These are phyloP conservation scores for Thielaviopsis punctulata DNA, from an alignment of 2,329 filamentous ascomycete genomes.

Conservation along the genomic window DNA sequence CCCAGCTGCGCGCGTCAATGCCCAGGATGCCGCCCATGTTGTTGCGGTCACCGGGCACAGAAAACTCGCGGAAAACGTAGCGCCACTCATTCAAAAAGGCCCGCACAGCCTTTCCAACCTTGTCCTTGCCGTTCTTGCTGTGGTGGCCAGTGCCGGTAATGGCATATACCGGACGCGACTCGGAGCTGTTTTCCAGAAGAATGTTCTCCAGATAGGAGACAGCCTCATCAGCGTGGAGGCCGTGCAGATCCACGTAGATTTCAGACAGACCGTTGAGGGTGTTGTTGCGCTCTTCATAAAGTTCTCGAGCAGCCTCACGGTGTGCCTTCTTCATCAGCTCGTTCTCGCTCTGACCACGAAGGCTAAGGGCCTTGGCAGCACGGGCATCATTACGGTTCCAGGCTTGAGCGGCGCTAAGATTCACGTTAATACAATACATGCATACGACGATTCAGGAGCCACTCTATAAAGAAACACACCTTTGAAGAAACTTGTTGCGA, in stretches of 20 bases:
- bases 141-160: slow-evolving; percentile 96
- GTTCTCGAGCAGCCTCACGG: slow-evolving; percentile 73
- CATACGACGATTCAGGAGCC: too few species aligned
- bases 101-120: slow-evolving; percentile 86
- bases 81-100: slow-evolving; percentile 88
- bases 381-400: slow-evolving; percentile 97
- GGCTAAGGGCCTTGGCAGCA: slow-evolving; percentile 83
- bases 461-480: too few species aligned
- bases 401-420: slow-evolving; percentile 69
- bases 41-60: slow-evolving; percentile 79
- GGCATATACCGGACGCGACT: slow-evolving; percentile 67
- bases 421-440: neutral
- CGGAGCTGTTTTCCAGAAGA: slow-evolving; percentile 62
- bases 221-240: slow-evolving; percentile 95
- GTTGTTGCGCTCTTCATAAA: slow-evolving; percentile 89
- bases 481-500: slow-evolving; percentile 92
- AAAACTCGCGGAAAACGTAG: slow-evolving; percentile 92
- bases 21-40: slow-evolving; percentile 62
- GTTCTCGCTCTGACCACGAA: slow-evolving; percentile 91
- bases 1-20: slow-evolving; percentile 50
- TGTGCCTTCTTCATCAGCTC: slow-evolving; percentile 95
- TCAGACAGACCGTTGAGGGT: slow-evolving; percentile 44
- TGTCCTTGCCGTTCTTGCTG: slow-evolving; percentile 97
- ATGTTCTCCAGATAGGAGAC: slow-evolving; percentile 85
- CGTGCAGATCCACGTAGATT: slow-evolving; percentile 88